Conservation (phyloP, 208 protist species). For the Wallacemonas collosoma region DNA sequence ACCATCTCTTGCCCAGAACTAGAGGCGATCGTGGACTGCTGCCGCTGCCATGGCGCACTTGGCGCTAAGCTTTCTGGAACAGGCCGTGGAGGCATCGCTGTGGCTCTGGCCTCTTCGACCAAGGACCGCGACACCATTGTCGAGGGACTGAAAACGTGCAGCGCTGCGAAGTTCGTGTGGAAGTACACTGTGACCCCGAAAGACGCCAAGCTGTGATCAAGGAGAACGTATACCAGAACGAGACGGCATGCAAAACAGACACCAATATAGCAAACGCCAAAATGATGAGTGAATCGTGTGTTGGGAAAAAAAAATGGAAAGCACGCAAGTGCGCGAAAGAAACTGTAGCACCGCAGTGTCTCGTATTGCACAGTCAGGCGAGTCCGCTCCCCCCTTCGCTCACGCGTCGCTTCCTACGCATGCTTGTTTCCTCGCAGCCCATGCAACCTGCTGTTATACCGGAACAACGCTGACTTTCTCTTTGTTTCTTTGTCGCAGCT, state of each 20-base stretch:
- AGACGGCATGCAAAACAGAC: background rate
- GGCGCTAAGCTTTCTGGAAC: slow-evolving; percentile 86
- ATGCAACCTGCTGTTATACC: too few relatives aligned
- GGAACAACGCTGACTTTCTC: too few relatives aligned
- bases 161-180: slow-evolving; percentile 72
- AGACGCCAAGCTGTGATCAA: background rate
- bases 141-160: slow-evolving; percentile 41
- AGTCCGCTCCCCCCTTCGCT: too few relatives aligned
- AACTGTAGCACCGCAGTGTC: too few relatives aligned
- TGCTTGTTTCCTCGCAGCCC: too few relatives aligned
- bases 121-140: slow-evolving; percentile 47
- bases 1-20: slow-evolving; percentile 67
- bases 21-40: slow-evolving; percentile 63
- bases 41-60: slow-evolving; percentile 46
- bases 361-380: too few relatives aligned
- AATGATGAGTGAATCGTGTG: too few relatives aligned
- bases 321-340: too few relatives aligned
- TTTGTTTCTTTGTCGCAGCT: too few relatives aligned
- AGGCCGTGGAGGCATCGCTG: slow-evolving; percentile 74
- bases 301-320: too few relatives aligned
- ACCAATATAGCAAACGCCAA: too few relatives aligned
- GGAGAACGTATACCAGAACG: background rate
- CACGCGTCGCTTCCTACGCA: too few relatives aligned
- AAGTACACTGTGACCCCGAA: slow-evolving; percentile 55
- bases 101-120: slow-evolving; percentile 44